Conservation (phyloP, 2,329 filamentous ascomycete genomes). For the Byssothecium circinans region DNA sequence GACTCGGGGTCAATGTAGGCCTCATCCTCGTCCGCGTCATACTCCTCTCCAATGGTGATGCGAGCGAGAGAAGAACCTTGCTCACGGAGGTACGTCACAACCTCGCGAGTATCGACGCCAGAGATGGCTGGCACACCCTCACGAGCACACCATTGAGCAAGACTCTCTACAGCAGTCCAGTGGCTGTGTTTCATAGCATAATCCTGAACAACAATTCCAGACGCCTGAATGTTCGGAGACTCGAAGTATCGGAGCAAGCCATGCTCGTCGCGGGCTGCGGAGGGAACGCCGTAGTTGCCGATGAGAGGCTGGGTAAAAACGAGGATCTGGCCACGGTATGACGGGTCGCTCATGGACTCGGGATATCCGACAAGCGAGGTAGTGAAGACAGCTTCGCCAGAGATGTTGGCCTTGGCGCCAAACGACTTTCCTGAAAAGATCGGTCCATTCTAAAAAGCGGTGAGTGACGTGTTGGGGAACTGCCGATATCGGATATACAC, state of each 20-base stretch:
- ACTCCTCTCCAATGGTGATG: constrained; percentile 95
- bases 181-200: constrained; percentile 94
- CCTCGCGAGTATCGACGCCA: constrained; percentile 93
- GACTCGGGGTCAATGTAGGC: constrained; percentile 92
- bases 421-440: constrained; percentile 97
- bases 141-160: constrained; percentile 91
- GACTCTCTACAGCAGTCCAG: constrained; percentile 95
- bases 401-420: constrained; percentile 94
- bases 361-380: constrained; percentile 97
- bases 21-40: constrained; percentile 97
- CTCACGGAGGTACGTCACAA: constrained; percentile 94
- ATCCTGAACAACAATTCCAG: constrained; percentile 93
- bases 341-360: constrained; percentile 76
- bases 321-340: constrained; percentile 83
- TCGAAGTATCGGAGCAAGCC: constrained; percentile 98
- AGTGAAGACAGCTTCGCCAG: constrained; percentile 97
- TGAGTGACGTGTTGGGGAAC: constrained; percentile 33
- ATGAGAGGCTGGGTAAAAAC: constrained; percentile 98
- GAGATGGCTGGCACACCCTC: constrained; percentile 96
- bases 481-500: constrained; percentile 38
- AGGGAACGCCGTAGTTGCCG: constrained; percentile 97
- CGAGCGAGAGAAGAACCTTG: constrained; percentile 93
- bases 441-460: constrained; percentile 71
- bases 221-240: constrained; percentile 95
- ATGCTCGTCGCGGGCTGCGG: constrained; percentile 77